A percentile compares a stretch with the other conserved stretches of the same genome.
Evolutionary conservation across 371 early-diverging fungal genomes (phyloP).

Genomic region (Dipsacomyces acuminosporus): DNA sequence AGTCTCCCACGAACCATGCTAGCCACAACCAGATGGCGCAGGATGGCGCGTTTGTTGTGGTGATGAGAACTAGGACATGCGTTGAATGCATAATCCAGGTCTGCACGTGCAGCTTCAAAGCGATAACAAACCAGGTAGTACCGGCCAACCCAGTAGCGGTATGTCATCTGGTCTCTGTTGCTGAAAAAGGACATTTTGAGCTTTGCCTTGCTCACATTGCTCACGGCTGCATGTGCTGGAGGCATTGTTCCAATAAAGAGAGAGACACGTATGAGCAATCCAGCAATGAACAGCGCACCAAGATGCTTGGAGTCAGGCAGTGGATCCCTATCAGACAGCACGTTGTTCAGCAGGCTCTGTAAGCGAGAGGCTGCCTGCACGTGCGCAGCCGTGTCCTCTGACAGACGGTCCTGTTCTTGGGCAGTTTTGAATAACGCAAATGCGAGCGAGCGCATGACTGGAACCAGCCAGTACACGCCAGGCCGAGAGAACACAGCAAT

Average conservation of each 20-base stretch:
- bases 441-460: slow-evolving; percentile 20
- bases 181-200: slow-evolving; percentile 11
- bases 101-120: slow-evolving; percentile 28
- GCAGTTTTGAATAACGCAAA: slow-evolving; percentile 27
- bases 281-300: slow-evolving; percentile 31
- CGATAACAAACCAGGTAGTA: slow-evolving; percentile 40
- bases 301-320: slow-evolving; percentile 16
- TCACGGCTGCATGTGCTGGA: slow-evolving; percentile 26
- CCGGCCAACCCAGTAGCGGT: slow-evolving; percentile 39
- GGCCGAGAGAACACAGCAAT: slow-evolving; percentile 11
- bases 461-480: slow-evolving; percentile 27
- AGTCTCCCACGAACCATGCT: slow-evolving; percentile 36
- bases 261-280: slow-evolving; percentile 29
- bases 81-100: slow-evolving; percentile 33
- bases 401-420: slow-evolving; percentile 4
- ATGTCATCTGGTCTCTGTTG: slow-evolving; percentile 20
- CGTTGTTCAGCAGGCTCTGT: slow-evolving; percentile 22
- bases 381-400: slow-evolving; percentile 18
- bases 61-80: slow-evolving; percentile 25
- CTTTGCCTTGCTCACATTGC: slow-evolving; percentile 10
- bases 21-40: slow-evolving; percentile 35
- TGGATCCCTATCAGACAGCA: slow-evolving; percentile 21
- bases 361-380: slow-evolving; percentile 34
- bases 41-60: slow-evolving; percentile 38
- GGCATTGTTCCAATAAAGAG: slow-evolving; percentile 37